Conservation (phyloP, 2,329 filamentous ascomycete genomes). For the Mollisiaceae sp. region DNA sequence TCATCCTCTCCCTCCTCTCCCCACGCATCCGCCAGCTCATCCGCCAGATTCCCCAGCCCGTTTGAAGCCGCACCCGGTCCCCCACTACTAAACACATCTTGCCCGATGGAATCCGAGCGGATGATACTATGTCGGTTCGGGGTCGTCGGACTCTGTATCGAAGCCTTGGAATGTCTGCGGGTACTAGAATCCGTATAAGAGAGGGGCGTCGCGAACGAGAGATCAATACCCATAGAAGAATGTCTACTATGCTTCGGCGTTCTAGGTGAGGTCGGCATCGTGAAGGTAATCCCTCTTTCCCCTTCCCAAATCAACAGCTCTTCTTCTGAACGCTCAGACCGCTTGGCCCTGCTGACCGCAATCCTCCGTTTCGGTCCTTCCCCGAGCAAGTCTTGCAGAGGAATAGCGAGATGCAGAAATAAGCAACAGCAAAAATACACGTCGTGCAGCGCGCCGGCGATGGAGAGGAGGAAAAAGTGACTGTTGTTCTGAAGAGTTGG, state of each 20-base stretch:
- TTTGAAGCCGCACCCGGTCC: constrained; percentile 50
- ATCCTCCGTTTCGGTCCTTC: neutral
- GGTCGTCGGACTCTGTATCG: constrained; percentile 38
- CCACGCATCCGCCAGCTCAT: constrained; percentile 78
- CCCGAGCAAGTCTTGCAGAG: neutral
- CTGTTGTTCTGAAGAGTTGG: constrained; percentile 26
- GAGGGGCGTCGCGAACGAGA: constrained; percentile 40
- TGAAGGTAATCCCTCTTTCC: constrained; percentile 21
- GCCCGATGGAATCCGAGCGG: constrained; percentile 37
- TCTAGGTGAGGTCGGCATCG: constrained; percentile 54
- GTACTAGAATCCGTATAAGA: constrained; percentile 32
- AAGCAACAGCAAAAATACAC: constrained; percentile 16
- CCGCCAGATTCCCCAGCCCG: constrained; percentile 77
- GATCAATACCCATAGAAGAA: constrained; percentile 57
- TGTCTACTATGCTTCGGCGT: constrained; percentile 66
- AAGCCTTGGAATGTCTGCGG: constrained; percentile 40
- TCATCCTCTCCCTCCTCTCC: constrained; percentile 68
- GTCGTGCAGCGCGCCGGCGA: constrained; percentile 26
- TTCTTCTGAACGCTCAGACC: constrained; percentile 11
- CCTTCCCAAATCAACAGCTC: constrained; percentile 5
- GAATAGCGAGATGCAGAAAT: neutral
- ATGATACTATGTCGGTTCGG: constrained; percentile 32
- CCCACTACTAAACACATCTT: constrained; percentile 43
- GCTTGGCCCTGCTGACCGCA: constrained; percentile 5
- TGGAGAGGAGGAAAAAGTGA: neutral